Evolutionary conservation across 441 rosid genomes (phyloP).

Genomic region (Corymbia calophylla): DNA sequence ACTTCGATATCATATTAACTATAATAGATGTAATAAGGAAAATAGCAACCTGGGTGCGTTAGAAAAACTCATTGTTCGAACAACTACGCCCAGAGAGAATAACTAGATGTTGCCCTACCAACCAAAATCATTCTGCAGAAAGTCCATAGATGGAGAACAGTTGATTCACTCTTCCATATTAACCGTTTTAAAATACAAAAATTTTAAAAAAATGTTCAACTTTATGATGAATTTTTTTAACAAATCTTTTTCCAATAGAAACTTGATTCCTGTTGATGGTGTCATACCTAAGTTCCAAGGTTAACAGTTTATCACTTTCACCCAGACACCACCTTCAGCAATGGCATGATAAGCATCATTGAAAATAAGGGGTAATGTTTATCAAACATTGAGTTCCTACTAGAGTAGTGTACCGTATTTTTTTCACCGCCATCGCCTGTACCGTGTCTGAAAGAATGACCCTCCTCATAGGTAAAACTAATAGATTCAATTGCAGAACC

Average conservation of each 20-base stretch:
- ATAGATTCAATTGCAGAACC: neutral
- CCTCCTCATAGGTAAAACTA: neutral
- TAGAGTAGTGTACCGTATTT: neutral
- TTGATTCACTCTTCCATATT: too few species aligned
- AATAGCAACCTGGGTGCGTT: neutral
- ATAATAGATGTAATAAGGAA: neutral
- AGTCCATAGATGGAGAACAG: neutral
- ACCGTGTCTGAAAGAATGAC: neutral
- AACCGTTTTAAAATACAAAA: neutral
- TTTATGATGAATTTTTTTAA: neutral
- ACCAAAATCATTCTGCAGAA: neutral
- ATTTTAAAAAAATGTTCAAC: accelerated
- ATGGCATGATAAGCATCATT: neutral
- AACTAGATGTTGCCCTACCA: neutral
- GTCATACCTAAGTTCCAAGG: neutral
- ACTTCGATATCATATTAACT: neutral
- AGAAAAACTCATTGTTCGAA: neutral
- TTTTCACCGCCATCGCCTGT: neutral
- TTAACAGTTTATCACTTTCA: neutral
- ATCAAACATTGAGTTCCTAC: neutral
- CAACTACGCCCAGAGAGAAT: neutral
- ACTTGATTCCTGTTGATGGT: neutral
- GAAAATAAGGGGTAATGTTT: neutral
- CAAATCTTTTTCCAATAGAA: neutral
- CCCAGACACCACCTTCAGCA: neutral